These are phyloP conservation scores for Ophiostoma ips DNA, from an alignment of 2,329 filamentous ascomycete genomes.

Conservation along the genomic window DNA sequence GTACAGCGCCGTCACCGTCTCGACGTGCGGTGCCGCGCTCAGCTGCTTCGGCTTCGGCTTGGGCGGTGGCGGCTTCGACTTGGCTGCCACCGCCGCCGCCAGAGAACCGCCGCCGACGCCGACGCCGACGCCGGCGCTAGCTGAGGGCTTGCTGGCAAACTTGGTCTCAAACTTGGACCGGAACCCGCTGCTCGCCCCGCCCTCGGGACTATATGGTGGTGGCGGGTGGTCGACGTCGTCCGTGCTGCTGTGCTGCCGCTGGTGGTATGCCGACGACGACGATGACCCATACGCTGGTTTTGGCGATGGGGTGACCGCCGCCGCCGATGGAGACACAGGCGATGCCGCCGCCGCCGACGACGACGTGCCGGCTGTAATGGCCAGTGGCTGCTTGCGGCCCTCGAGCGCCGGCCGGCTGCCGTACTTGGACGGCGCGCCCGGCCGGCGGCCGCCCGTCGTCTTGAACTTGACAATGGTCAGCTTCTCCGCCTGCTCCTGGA, in stretches of 20 bases:
- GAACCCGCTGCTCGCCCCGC: conserved; percentile 18
- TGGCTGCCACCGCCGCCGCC: conserved; percentile 36
- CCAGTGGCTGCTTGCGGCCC: conserved; percentile 29
- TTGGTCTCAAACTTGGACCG: conserved; percentile 1
- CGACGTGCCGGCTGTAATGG: conserved; percentile 37
- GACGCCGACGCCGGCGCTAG: conserved; percentile 18
- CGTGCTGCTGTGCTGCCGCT: conserved; percentile 13
- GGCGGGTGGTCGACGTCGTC: conserved; percentile 39
- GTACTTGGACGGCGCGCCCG: conserved; percentile 38
- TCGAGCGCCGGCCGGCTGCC: conserved; percentile 34
- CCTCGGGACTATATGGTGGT: conserved; percentile 52
- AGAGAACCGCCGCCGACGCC: conserved; percentile 15
- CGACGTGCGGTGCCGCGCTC: conserved; percentile 47
- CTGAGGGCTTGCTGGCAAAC: too few species aligned
- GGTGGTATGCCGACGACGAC: conserved; percentile 2
- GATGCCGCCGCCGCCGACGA: conserved; percentile 7
- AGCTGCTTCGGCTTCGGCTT: conserved; percentile 59
- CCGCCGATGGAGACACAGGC: not conserved
- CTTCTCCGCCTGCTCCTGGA: conserved; percentile 71
- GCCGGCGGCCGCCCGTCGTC: conserved; percentile 58
- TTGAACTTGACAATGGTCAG: conserved; percentile 85
- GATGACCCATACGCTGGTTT: not conserved
- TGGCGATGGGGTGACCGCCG: not conserved
- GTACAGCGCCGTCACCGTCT: conserved; percentile 82
- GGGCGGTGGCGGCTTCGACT: conserved; percentile 58